A percentile compares a stretch with the other conserved stretches of the same genome.
These are phyloP conservation scores for Ogataea henricii DNA, from an alignment of 805 yeast genomes.

Conservation along the genomic window DNA sequence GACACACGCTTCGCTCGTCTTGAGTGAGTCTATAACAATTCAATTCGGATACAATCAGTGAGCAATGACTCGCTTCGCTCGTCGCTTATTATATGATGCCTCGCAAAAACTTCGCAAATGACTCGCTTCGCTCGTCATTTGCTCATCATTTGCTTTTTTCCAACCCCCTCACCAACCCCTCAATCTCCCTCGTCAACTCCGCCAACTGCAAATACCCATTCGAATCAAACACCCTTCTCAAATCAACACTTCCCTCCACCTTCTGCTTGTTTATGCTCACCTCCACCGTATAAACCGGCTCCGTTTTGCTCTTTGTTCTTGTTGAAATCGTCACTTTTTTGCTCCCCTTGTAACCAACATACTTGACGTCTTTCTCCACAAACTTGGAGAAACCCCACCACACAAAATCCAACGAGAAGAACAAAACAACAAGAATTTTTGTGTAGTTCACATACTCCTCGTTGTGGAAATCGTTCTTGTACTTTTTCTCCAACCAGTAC, in stretches of 20 bases:
- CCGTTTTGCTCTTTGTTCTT: constrained; percentile 37
- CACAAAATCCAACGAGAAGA: constrained; percentile 39
- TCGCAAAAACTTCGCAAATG: background rate
- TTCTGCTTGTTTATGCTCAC: constrained; percentile 32
- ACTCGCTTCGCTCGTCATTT: background rate
- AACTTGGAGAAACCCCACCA: constrained; percentile 38
- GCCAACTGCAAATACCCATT: constrained; percentile 46
- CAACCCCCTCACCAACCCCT: constrained; percentile 14
- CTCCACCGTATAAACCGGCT: constrained; percentile 46
- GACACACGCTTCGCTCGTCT: too few species aligned
- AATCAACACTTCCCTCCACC: constrained; percentile 32
- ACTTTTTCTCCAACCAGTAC: constrained; percentile 51
- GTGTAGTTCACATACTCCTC: constrained; percentile 38
- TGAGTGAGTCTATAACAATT: too few species aligned
- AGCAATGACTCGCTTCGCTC: background rate
- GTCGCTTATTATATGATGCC: background rate
- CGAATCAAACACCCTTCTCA: constrained; percentile 47
- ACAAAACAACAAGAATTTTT: constrained; percentile 38
- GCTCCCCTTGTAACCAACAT: constrained; percentile 42
- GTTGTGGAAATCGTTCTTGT: constrained; percentile 43
- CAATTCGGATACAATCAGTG: too few species aligned
- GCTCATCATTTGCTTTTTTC: constrained; percentile 21
- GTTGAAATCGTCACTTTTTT: constrained; percentile 43
- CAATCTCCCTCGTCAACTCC: constrained; percentile 34
- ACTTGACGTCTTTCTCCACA: constrained; percentile 47